Base-by-base conservation (phyloP, 2,329 filamentous ascomycete genomes). In the Penicillium psychrosexuale region DNA sequence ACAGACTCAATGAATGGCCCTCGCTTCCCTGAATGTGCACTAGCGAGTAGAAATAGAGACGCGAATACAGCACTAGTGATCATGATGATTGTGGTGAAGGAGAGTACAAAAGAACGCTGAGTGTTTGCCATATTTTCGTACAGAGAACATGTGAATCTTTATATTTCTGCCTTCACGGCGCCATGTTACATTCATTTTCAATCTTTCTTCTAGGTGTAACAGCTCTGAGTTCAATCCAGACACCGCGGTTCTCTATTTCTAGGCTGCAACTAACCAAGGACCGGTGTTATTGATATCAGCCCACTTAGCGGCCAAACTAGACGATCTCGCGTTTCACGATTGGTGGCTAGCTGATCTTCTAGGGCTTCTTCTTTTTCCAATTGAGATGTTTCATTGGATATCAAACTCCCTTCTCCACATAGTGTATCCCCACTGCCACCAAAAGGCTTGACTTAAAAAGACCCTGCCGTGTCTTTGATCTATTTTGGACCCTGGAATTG, bases 11-110 rank as follows among this genome's bases (percentile, higher is more conserved):
- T 34, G 1, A 42, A 47, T 15, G 27, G n/a, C 31, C 31, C 17
- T n/a, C 36, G 56, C 8, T 19, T 43, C 15, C 27, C 11, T n/a
- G 54, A 27, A 3, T 49, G 49, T 13, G 49, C 57, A 42, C 47
- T 47, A 5, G 28, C 44, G 5, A 47, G 51, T 30, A 57, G 8
- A 19, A 56, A 39, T 9, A 53, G 24, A 12, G 37, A 47, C 2
- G 47, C 37, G 12, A 49, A 24, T 4, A 54, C 7, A 24, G 27
- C 22, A 7, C 36, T 19, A 11, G 27, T 8, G 12, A 56, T 11
- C 36, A 58, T 53, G 5, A 31, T 45, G 19, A 3, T n/a, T 11
- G 19, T 33, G 1, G 8, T 33, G 13, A 30, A 4, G 12, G 30
- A 22, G 1, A 8, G 19, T n/a, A n/a, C 2, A 13, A 22, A 34